Conservation (phyloP, 352 stramenopile genomes). For the Phytophthora cactorum region DNA sequence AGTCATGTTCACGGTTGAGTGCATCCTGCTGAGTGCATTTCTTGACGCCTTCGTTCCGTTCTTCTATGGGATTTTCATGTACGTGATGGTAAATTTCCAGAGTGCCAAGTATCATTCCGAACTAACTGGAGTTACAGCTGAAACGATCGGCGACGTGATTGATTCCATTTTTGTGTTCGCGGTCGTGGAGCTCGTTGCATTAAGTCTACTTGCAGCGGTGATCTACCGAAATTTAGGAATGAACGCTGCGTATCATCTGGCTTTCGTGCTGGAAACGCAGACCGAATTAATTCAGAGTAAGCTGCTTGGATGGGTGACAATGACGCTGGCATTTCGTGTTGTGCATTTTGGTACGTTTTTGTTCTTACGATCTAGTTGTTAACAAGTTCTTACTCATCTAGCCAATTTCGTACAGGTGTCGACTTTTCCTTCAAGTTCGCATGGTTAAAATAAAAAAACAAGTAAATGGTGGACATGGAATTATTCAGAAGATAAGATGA, state of each 20-base stretch:
- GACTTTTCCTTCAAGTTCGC: conserved; percentile 27
- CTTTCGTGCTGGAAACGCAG: conserved; percentile 50
- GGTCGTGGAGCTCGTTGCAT: conserved; percentile 34
- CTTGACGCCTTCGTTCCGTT: conserved; percentile 41
- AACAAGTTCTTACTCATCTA: neutral
- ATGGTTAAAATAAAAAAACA: conserved; percentile 3
- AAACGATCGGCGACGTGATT: conserved; percentile 12
- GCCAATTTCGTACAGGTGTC: neutral
- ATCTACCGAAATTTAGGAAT: conserved; percentile 28
- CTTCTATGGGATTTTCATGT: conserved; percentile 36
- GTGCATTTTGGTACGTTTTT: conserved; percentile 31
- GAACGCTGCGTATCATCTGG: conserved; percentile 40
- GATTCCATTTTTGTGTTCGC: conserved; percentile 32
- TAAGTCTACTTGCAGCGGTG: conserved; percentile 19
- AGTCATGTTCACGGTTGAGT: conserved; percentile 40
- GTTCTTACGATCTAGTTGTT: too few relatives aligned
- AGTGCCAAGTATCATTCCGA: conserved; percentile 44
- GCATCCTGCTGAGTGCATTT: conserved; percentile 38
- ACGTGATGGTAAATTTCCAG: conserved; percentile 28
- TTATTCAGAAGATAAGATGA: too few relatives aligned
- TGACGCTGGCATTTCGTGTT: conserved; percentile 42
- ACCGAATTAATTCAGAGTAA: conserved; percentile 36
- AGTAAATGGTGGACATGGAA: too few relatives aligned
- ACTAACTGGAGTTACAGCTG: conserved; percentile 14
- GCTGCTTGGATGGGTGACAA: conserved; percentile 35